Conservation (phyloP, 768 basidiomycete genomes). For the Epithele typhae region DNA sequence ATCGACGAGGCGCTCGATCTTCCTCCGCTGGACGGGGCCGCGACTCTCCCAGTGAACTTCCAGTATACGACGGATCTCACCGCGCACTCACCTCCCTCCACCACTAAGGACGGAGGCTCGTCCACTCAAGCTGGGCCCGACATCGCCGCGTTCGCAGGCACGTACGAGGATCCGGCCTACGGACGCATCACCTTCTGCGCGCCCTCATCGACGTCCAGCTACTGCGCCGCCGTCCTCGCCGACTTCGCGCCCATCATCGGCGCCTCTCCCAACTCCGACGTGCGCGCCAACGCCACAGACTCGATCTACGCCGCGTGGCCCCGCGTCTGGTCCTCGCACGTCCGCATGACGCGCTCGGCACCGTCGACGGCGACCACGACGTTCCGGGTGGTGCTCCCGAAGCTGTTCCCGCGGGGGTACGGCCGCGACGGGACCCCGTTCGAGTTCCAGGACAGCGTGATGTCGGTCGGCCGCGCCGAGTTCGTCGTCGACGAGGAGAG, state of each 20-base stretch:
- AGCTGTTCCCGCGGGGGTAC: conserved; percentile 34
- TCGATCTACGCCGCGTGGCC: conserved; percentile 12
- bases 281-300: too few species aligned
- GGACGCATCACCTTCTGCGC: conserved; percentile 35
- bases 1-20: conserved; percentile 7
- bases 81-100: too few species aligned
- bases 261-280: too few species aligned
- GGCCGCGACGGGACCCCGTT: conserved; percentile 22
- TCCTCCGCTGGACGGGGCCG: too few species aligned
- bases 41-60: too few species aligned
- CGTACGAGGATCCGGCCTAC: conserved; percentile 35
- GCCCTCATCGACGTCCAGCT: conserved; percentile 18
- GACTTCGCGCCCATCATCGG: conserved; percentile 25
- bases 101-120: too few species aligned
- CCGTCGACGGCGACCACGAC: conserved; percentile 16
- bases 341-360: conserved; percentile 18
- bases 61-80: too few species aligned
- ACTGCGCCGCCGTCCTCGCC: conserved; percentile 22
- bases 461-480: background rate
- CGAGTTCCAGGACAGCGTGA: conserved; percentile 3
- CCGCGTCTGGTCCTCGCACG: conserved; percentile 33
- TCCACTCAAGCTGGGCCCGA: background rate
- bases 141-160: conserved; percentile 31
- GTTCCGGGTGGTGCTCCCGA: conserved; percentile 17
- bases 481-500: background rate